Base-by-base conservation (phyloP, 1,284 basidiomycete genomes). In the Ganoderma lucidum region DNA sequence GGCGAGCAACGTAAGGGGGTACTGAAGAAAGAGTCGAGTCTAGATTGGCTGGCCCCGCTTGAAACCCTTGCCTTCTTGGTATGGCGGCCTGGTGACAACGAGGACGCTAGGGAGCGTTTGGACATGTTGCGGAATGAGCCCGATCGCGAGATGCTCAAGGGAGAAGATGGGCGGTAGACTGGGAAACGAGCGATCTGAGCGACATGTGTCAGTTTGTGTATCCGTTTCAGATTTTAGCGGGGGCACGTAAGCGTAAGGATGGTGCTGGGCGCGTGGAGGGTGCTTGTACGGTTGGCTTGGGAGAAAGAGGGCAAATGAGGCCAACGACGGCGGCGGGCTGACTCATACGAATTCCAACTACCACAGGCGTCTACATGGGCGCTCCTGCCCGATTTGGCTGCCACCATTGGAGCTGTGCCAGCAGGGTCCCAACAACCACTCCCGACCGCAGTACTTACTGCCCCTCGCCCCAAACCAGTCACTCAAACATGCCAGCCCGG, bases 11-110 rank as follows among this genome's bases (percentile, higher is more conserved):
- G 45, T 44, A 71, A 66, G 32, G 71, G 56, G n/a, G 65, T 65
- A 56, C 75, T 69, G 68, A 80, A 81, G 71, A 78, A 81, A 53
- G 69, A 71, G 70, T 80, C 77, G 55, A 81, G 75, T 44, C 75
- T 77, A 45, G 74, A 71, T 67, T 81, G 80, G 61, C 75, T 59
- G 9, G 42, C 68, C 60, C 71, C 32, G 6, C 70, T 55, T 51
- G 53, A 55, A 19, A 32, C 30, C 66, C 77, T 79, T 30, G 69
- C 42, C 69, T 75, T 78, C 73, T 76, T 78, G 64, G 75, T 80
- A 56, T 73, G 70, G 66, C 76, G 75, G 67, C 65, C 74, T 64
- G 76, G 71, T 8, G 75, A 71, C 30, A 68, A 59, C 55, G 71
- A 41, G 60, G 77, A 68, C 32, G 66, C 64, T 62, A 74, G 64